These are phyloP conservation scores for Pyrenula aspistea DNA, from an alignment of 495 filamentous ascomycete species.

Conservation along the genomic window DNA sequence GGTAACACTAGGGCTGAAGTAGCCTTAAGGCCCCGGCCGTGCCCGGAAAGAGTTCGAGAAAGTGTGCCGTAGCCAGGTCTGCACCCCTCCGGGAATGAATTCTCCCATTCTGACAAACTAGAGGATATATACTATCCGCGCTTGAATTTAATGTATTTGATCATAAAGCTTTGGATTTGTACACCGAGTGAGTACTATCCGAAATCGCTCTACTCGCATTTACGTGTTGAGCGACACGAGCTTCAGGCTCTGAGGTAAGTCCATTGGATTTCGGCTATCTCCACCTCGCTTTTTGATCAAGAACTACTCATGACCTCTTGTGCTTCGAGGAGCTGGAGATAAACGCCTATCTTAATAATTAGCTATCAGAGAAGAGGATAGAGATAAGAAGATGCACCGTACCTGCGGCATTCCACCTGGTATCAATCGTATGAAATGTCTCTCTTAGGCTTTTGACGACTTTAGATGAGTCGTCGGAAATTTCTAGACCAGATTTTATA, in stretches of 20 bases:
- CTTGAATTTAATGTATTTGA: background rate
- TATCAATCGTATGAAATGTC: slow-evolving; percentile 12
- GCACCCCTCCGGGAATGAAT: too few species aligned
- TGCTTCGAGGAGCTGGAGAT: slow-evolving; percentile 18
- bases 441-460: slow-evolving; percentile 15
- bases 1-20: too few species aligned
- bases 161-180: background rate
- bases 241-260: background rate
- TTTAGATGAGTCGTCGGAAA: slow-evolving; percentile 8
- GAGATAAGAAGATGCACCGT: slow-evolving; percentile 1
- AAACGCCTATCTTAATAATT: slow-evolving; percentile 6
- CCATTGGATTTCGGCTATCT: background rate
- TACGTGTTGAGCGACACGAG: background rate
- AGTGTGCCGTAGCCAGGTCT: too few species aligned
- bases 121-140: background rate
- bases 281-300: background rate
- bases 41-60: too few species aligned
- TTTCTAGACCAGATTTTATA: slow-evolving; percentile 7
- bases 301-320: slow-evolving; percentile 14
- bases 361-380: background rate
- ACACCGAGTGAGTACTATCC: background rate
- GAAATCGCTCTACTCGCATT: background rate
- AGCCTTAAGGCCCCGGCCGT: too few species aligned
- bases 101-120: too few species aligned
- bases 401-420: slow-evolving; percentile 23